Evolutionary conservation across 495 filamentous ascomycete species (phyloP).

Genomic region (Astrothelium macrocarpum): DNA sequence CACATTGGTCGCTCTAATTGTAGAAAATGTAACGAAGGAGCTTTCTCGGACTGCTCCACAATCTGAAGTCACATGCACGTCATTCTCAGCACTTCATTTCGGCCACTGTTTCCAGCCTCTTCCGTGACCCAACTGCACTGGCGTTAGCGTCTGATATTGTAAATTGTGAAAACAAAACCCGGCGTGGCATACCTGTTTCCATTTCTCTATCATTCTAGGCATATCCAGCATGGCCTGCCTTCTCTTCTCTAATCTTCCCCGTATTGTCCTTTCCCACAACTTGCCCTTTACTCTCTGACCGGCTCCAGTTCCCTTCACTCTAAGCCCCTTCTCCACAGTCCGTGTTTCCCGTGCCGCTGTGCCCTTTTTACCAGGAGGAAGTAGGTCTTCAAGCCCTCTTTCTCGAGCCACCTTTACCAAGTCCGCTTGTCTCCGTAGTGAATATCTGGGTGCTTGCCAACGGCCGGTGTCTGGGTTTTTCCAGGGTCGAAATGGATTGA

Average conservation of each 20-base stretch:
- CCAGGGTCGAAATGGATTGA: conserved; percentile 66
- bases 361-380: conserved; percentile 70
- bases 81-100: conserved; percentile 34
- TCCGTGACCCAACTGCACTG: conserved; percentile 65
- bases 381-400: conserved; percentile 71
- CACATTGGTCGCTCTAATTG: too few relatives aligned
- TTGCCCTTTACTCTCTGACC: conserved; percentile 94
- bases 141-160: conserved; percentile 16
- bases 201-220: conserved; percentile 78
- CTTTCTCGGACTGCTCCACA: too few relatives aligned
- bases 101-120: conserved; percentile 89
- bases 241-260: conserved; percentile 73
- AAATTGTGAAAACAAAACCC: neutral
- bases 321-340: conserved; percentile 60
- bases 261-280: conserved; percentile 79
- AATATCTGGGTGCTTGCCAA: conserved; percentile 74
- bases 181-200: conserved; percentile 69
- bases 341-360: conserved; percentile 56
- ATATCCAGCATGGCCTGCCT: conserved; percentile 88
- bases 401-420: conserved; percentile 75
- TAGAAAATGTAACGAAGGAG: too few relatives aligned
- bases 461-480: conserved; percentile 61
- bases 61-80: too few relatives aligned
- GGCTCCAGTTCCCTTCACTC: conserved; percentile 81
- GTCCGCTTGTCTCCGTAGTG: conserved; percentile 80